These are phyloP conservation scores for Verruconis gallopava DNA, from an alignment of 2,329 filamentous ascomycete genomes.

Conservation along the genomic window DNA sequence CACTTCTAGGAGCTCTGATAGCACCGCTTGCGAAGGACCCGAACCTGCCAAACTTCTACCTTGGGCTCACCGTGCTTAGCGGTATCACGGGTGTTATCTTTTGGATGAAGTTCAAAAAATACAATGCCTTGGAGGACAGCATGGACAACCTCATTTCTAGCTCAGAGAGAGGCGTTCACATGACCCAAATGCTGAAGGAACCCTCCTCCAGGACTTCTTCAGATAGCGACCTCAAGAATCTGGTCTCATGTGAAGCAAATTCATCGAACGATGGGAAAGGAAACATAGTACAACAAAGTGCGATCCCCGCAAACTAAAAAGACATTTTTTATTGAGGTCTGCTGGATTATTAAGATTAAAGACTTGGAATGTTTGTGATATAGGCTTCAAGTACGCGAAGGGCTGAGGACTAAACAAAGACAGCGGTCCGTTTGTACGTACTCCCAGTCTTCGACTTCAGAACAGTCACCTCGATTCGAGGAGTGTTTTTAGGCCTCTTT, in stretches of 20 bases:
- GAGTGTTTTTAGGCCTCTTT: no score
- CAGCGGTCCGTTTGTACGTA: no score
- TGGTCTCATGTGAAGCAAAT: not conserved
- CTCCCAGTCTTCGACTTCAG: no score
- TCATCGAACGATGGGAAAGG: not conserved
- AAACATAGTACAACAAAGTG: no score
- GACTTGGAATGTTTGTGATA: no score
- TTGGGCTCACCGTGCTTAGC: constrained; percentile 39
- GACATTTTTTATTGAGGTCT: no score
- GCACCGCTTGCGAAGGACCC: constrained; percentile 50
- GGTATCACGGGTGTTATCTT: constrained; percentile 40
- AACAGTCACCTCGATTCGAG: no score
- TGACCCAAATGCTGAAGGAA: not conserved
- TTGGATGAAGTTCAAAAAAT: constrained; percentile 33
- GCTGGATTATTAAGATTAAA: no score
- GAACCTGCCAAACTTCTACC: constrained; percentile 54
- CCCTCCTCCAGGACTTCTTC: constrained; percentile 1
- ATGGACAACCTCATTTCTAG: constrained; percentile 7
- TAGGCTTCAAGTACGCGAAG: no score
- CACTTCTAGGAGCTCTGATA: constrained; percentile 48
- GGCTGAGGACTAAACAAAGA: no score
- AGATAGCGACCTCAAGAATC: constrained; percentile 3
- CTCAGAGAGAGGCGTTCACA: not conserved
- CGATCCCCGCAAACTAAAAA: no score
- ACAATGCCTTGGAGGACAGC: constrained; percentile 9